Base-by-base conservation (phyloP, 1,284 basidiomycete species). In the Crocinoboletus sp. region DNA sequence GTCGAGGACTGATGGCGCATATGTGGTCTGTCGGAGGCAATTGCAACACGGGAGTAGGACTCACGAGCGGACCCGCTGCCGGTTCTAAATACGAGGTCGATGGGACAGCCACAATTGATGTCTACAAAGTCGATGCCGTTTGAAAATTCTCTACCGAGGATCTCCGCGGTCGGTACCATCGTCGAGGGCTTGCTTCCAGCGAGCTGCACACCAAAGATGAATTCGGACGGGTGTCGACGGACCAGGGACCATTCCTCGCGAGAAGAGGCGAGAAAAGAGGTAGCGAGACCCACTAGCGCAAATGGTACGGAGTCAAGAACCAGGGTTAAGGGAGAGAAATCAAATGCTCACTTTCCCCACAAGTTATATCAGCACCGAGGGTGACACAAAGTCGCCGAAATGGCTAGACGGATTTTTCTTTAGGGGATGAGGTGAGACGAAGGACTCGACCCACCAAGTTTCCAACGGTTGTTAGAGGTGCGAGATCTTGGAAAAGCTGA, bases 91-190 rank as follows among this genome's bases (percentile, higher is more conserved):
- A 99, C 89, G 36, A 99, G 72, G 66, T 99, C 95, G 54, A 98
- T 98, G 3, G 95, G 95, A 66, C 95, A 98, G 4, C 95, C 95
- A 65, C 91, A 91, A 63, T 99, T 99, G 55, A 98, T 70, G 58
- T 99, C 95, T 10, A 95, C 89, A 60, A 95, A 96, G 61, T 96
- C 91, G 22, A 95, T 67, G 17, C 79, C 76, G 9, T 72, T 69
- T 0, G 66, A 65, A 15, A 74, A 80, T 58, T 93, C 86, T 48
- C 76, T 79, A 1, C 76, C 82, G 16, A 98, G 74, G 7, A 88
- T 74, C 64, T 99, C 95, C 0, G 94, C 92, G 0, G 85, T 82
- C 0, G 92, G 83, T 0, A 94, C 84, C 28, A 95, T 73, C 3
- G 79, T 76, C 1, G 76, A 68, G 2, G 91, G 85, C 53, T 89